Evolutionary conservation across 208 protist species (phyloP).

Genomic region (Trypanosoma vivax): DNA sequence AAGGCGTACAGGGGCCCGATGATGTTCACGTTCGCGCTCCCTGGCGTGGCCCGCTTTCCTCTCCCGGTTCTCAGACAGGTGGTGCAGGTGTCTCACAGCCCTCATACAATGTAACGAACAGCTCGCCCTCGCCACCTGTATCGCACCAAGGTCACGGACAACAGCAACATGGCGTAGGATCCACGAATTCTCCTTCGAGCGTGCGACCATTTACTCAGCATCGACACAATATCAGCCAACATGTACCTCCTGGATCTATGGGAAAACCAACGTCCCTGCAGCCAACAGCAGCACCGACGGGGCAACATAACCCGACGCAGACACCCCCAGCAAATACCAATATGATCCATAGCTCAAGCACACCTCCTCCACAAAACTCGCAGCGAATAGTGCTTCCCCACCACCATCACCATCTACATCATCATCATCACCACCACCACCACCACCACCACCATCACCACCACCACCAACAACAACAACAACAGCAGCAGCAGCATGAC

Average conservation of each 20-base stretch:
- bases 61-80: conserved; percentile 6
- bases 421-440: conserved; percentile 13
- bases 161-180: conserved; percentile 11
- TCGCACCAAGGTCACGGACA: background rate
- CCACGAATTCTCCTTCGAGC: conserved; percentile 12
- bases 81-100: conserved; percentile 9
- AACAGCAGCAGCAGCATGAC: conserved; percentile 20
- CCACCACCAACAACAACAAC: conserved; percentile 10
- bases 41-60: conserved; percentile 8
- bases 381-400: conserved; percentile 6
- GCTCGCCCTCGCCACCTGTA: conserved; percentile 18
- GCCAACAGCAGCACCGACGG: background rate
- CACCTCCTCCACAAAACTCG: background rate
- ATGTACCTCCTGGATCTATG: conserved; percentile 5
- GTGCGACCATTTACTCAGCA: conserved; percentile 5
- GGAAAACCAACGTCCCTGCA: conserved; percentile 10
- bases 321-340: background rate
- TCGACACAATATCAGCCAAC: conserved; percentile 3
- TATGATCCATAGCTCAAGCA: background rate
- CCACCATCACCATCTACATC: conserved; percentile 16
- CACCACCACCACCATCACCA: conserved; percentile 2
- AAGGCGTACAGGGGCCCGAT: conserved; percentile 3
- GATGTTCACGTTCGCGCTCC: conserved; percentile 7
- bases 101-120: conserved; percentile 5
- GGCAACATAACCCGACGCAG: background rate